Evolutionary conservation across 2,329 filamentous ascomycete genomes (phyloP).

Genomic region (Fusarium guadeloupense): DNA sequence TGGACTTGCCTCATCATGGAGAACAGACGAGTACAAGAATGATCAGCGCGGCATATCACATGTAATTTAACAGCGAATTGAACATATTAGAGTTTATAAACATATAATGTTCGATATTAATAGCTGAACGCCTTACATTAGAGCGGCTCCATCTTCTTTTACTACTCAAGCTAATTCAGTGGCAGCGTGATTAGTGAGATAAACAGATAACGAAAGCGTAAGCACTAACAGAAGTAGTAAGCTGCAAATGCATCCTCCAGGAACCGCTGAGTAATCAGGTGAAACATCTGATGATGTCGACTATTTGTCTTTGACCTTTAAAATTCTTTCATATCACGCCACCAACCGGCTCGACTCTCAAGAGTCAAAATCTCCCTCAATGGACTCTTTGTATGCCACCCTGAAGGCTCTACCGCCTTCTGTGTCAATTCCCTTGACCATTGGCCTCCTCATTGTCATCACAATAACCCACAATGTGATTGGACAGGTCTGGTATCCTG

Average conservation of each 20-base stretch:
- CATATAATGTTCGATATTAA: too few relatives aligned
- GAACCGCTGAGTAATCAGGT: neutral
- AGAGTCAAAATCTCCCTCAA: neutral
- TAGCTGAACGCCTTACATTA: too few relatives aligned
- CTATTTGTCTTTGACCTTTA: neutral
- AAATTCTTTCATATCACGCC: neutral
- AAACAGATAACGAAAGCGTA: neutral
- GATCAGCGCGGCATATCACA: too few relatives aligned
- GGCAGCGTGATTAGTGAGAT: too few relatives aligned
- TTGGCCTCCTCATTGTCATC: conserved; percentile 56
- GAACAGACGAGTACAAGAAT: too few relatives aligned
- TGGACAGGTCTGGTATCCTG: conserved; percentile 80
- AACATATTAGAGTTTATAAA: too few relatives aligned
- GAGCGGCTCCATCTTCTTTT: too few relatives aligned
- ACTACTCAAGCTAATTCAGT: too few relatives aligned
- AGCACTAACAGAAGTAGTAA: neutral
- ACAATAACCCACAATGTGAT: conserved; percentile 80
- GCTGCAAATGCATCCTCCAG: neutral
- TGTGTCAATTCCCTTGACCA: conserved; percentile 49
- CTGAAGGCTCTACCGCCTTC: conserved; percentile 13
- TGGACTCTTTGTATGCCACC: conserved; percentile 3
- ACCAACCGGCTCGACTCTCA: fast-evolving
- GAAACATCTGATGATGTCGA: conserved; percentile 1
- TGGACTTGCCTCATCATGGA: too few relatives aligned
- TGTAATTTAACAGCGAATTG: too few relatives aligned